Evolutionary conservation across 2,329 filamentous ascomycete species (phyloP).

Genomic region (Penicillium sp.): DNA sequence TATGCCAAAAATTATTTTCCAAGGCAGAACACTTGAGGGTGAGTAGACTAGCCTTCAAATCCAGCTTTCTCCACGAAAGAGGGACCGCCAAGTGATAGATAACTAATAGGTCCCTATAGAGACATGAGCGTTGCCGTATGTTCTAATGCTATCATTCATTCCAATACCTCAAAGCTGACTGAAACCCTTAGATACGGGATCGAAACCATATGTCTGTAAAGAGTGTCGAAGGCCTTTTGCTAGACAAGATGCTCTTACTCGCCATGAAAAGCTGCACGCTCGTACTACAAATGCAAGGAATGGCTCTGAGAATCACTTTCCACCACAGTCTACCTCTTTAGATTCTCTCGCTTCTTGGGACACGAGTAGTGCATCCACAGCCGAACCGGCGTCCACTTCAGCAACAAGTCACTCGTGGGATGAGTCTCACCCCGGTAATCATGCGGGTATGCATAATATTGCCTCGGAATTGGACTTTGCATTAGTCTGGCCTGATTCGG

Average conservation of each 20-base stretch:
- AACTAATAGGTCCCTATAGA: conserved; percentile 27
- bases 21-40: conserved; percentile 45
- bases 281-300: conserved; percentile 28
- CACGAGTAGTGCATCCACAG: conserved; percentile 20
- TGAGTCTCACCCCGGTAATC: conserved; percentile 16
- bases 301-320: conserved; percentile 8
- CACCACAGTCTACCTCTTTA: conserved; percentile 17
- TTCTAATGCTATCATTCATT: background rate
- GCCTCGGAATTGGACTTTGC: conserved; percentile 40
- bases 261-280: conserved; percentile 44
- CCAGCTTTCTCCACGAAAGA: conserved; percentile 13
- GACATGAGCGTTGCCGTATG: conserved; percentile 47
- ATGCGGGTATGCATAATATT: conserved; percentile 23
- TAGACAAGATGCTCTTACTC: conserved; percentile 46
- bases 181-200: conserved; percentile 37
- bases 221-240: conserved; percentile 43
- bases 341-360: conserved; percentile 28
- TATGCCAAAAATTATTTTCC: conserved; percentile 43
- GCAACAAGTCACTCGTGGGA: conserved; percentile 27
- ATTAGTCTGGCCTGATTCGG: conserved; percentile 48
- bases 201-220: conserved; percentile 44
- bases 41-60: conserved; percentile 10
- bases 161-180: conserved; percentile 15
- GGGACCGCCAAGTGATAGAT: conserved; percentile 1
- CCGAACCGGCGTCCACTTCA: conserved; percentile 14